Percentiles rank a stretch among this genome's conserved stretches.
phyloP scores from a whole-genome alignment of 108 stramenopile species.

The Stephanodiscus triporus region DNA sequence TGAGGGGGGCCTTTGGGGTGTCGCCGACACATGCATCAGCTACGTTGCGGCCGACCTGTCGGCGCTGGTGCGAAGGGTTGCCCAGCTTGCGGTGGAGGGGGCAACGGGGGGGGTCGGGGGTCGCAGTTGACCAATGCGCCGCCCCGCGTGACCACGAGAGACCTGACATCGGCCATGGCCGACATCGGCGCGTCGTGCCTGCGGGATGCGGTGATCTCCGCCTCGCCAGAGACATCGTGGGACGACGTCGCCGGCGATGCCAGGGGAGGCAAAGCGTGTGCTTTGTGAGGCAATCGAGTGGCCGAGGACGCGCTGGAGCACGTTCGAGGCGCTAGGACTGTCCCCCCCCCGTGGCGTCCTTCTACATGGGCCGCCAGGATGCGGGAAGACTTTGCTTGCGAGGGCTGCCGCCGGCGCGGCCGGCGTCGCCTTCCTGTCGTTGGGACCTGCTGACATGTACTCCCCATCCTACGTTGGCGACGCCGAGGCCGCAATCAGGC shows the following conservation, averaged over 20 bases:
- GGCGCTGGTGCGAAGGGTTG: too few relatives aligned
- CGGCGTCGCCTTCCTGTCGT: conserved; percentile 91
- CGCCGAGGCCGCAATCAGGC: conserved; percentile 92
- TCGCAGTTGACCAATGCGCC: too few relatives aligned
- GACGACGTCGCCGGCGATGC: conserved; percentile 84
- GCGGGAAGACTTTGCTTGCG: conserved; percentile 96
- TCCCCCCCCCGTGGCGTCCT: conserved; percentile 81
- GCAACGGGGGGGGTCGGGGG: too few relatives aligned
- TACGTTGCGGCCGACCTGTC: conserved; percentile 87
- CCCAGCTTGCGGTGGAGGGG: too few relatives aligned
- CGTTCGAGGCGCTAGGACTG: conserved; percentile 63
- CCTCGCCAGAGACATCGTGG: conserved; percentile 77
- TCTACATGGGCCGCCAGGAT: conserved; percentile 98
- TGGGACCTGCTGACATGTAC: conserved; percentile 95
- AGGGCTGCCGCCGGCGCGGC: conserved; percentile 93
- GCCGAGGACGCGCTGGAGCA: conserved; percentile 62
- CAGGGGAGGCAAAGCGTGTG: conserved; percentile 78
- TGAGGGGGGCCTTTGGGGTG: conserved; percentile 41
- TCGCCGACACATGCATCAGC: conserved; percentile 80
- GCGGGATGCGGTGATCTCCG: conserved; percentile 69
- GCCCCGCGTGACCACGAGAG: conserved; percentile 13
- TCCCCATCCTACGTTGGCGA: conserved; percentile 96
- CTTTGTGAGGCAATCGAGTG: conserved; percentile 82
- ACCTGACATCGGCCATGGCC: conserved; percentile 39
- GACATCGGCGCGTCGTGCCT: conserved; percentile 63